Conservation (phyloP, 257 asterid species). For the Knoxia roxburghii region DNA sequence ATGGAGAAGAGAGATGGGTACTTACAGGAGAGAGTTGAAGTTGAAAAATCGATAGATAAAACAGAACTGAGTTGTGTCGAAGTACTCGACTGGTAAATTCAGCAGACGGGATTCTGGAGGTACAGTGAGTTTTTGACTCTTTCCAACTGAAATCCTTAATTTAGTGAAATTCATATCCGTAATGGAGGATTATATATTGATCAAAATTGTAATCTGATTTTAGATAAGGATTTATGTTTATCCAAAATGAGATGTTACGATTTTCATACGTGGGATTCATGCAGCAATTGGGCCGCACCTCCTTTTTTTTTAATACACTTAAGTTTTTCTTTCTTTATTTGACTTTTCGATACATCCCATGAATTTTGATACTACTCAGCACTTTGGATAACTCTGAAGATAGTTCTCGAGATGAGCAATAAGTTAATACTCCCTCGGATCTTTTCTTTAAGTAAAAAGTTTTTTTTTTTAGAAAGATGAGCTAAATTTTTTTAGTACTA, state of each 20-base stretch:
- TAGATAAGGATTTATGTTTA: background rate
- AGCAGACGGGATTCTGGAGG: background rate
- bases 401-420: no score
- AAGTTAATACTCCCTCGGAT: no score
- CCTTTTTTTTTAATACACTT: background rate
- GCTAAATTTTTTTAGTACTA: no score
- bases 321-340: background rate
- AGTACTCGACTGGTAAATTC: background rate
- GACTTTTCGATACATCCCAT: background rate
- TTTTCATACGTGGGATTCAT: background rate
- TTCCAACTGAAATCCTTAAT: background rate
- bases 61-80: background rate
- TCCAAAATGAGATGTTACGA: background rate
- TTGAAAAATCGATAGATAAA: background rate
- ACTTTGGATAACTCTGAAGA: no score
- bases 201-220: background rate
- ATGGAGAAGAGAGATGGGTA: background rate
- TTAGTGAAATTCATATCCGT: background rate
- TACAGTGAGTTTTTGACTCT: background rate
- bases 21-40: background rate
- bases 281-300: background rate
- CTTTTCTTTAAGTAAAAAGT: no score
- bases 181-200: background rate
- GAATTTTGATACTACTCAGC: background rate
- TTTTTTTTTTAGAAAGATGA: no score